Evolutionary conservation across 805 yeast genomes (phyloP), one percentile per base, ranked within the genome.

Genomic region (Metschnikowia kunwiensis): DNA sequence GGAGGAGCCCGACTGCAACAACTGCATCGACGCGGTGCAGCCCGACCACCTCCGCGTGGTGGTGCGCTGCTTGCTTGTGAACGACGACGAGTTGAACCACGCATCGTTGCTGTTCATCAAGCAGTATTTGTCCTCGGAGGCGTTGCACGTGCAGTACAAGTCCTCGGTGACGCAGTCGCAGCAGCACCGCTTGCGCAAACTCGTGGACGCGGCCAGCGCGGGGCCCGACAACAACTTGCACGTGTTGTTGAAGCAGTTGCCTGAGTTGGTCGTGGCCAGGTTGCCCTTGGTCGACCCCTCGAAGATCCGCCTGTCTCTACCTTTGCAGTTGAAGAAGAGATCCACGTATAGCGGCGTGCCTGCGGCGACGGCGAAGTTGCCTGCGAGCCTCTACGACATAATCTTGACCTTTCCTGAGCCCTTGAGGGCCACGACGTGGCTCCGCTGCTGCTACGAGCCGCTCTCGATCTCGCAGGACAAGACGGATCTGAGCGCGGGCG

Each of bases 361-460:
- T 2, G 65, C 70, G 1, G 65, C 70, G 4, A 79, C 88, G 4
- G 89, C 95, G 3, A 62, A 57, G 16, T 63, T 86, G 22, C 70
- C 82, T 3, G 63, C 63, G 2, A 70, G 70, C 3, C 66, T 87
- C 24, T 72, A 77, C 44, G 62, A 69, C n/a, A 75, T 80, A 28
- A 71, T 93, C 24, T 67, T 82, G 30, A 63, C 68, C 19, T 63
- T 88, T 36, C 74, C 79, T 9, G 98, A 93, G 61, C 97, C 97
- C 2, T 73, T 78, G 40, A 73, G 98, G 44, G 96, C 97, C 0
- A 86, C 95, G 5, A 75, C 87, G 20, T 93, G 97, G 97, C 80
- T 93, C 70, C 77, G 96, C 49, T 81, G 95, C 49, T 82, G 91
- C 47, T 93, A 88, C 62, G 88, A 81, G 50, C 87, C 94, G 4